phyloP scores from a whole-genome alignment of 495 filamentous ascomycete genomes.

The Sphaerosporella brunnea region DNA sequence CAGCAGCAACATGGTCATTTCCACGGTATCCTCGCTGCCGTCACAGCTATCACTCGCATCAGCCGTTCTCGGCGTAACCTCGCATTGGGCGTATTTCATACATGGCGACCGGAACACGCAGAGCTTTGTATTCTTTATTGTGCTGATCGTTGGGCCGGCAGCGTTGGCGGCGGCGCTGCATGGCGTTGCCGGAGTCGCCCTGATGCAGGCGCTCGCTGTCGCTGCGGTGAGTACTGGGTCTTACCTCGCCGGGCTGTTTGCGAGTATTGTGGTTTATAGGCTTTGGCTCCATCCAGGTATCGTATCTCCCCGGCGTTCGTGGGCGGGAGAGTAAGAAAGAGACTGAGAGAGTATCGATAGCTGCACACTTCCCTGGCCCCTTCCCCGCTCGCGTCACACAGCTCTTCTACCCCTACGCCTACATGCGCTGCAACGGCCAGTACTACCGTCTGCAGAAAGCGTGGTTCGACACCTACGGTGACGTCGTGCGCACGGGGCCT shows the following conservation, averaged over 20 bases:
- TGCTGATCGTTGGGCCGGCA: neutral
- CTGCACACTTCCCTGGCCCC: conserved; percentile 5
- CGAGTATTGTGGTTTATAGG: conserved; percentile 9
- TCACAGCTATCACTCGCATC: neutral
- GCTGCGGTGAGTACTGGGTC: neutral
- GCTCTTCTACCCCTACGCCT: neutral
- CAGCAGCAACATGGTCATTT: neutral
- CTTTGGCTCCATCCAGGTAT: conserved; percentile 9
- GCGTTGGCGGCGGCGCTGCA: neutral
- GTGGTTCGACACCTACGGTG: neutral
- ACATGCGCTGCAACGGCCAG: neutral
- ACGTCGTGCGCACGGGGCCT: conserved; percentile 4
- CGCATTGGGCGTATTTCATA: conserved; percentile 1
- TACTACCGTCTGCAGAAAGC: neutral
- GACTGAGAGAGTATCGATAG: neutral
- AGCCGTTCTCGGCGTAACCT: neutral
- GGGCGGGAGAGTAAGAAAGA: conserved; percentile 7
- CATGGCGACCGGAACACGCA: neutral
- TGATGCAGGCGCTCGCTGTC: neutral
- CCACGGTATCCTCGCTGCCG: neutral
- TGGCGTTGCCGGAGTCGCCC: neutral
- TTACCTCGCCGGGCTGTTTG: conserved; percentile 2
- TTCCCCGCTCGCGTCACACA: neutral
- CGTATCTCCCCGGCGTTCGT: neutral
- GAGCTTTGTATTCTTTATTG: neutral